These are phyloP conservation scores for Aspergillus flavus DNA, from an alignment of 2,329 filamentous ascomycete species.

Conservation along the genomic window DNA sequence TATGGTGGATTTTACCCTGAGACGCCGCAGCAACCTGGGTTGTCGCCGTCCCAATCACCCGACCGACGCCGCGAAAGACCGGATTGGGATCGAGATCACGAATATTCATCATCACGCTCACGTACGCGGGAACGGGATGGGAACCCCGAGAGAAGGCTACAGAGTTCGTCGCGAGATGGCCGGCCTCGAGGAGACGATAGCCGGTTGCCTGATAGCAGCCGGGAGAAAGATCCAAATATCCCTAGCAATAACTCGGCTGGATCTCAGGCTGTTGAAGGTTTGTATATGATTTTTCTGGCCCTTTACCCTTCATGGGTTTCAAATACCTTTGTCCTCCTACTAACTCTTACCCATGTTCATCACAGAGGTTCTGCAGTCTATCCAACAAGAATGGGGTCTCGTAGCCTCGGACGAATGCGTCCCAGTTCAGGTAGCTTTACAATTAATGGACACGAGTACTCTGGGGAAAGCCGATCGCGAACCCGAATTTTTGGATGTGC, in stretches of 20 bases:
- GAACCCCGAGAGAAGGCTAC: conserved; percentile 30
- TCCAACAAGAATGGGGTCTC: conserved; percentile 86
- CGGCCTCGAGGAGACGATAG: conserved; percentile 24
- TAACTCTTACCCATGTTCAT: conserved; percentile 5
- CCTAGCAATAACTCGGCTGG: conserved; percentile 21
- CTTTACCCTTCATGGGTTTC: background rate
- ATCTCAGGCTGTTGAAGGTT: conserved; percentile 42
- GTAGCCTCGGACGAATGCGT: conserved; percentile 89
- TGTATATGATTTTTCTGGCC: conserved; percentile 10
- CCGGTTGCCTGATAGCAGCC: conserved; percentile 25
- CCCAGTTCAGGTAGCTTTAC: conserved; percentile 90
- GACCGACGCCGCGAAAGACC: conserved; percentile 35
- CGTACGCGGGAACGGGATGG: conserved; percentile 38
- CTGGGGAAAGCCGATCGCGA: conserved; percentile 90
- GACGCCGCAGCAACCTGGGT: conserved; percentile 29
- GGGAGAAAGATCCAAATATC: conserved; percentile 17
- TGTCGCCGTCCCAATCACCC: conserved; percentile 32
- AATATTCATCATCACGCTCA: conserved; percentile 36
- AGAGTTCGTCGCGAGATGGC: conserved; percentile 29
- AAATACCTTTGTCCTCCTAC: background rate
- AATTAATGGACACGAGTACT: conserved; percentile 91
- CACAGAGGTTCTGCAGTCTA: conserved; percentile 71
- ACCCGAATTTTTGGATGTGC: conserved; percentile 78
- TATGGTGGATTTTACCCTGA: conserved; percentile 48
- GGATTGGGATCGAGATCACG: conserved; percentile 34